Evolutionary conservation across 768 basidiomycete genomes (phyloP), one percentile per base, ranked within the genome.

Genomic region (Crassisporium funariophilum): DNA sequence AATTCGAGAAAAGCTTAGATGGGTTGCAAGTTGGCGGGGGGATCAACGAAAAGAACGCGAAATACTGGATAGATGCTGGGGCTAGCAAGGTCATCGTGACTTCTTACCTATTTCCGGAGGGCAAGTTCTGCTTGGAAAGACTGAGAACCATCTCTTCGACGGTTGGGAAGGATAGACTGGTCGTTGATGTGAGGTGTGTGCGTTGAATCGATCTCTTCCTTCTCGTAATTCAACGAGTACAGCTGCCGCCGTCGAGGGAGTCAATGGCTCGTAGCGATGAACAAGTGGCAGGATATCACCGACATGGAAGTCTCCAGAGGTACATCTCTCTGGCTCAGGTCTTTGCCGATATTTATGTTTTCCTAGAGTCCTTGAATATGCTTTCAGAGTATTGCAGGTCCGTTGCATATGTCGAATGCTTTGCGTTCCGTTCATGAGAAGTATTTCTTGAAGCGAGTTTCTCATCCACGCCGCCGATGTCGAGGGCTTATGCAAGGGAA

Each of bases 61-160:
- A 68, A 36, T 76, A 82, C 47, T 99, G 97, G 97, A 65, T 98
- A 41, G 79, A 87, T 29, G 79, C 79, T 2, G 95, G 95, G 4
- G 97, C 97, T 13, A 86, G 86, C 62, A 98, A 99, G 95, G 84
- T 98, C 55, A 98, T 99, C 43, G 89, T 99, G n/a, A 99, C 97
- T 3, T 97, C 95, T 10, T 91, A 85, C 67, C 82, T 99, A 34
- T 99, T 99, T 53, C 95, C 97, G 0, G 65, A 69, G n/a, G 86
- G 74, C 2, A 82, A 76, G 52, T 95, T 98, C 70, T 86, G 86
- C 13, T 63, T 86, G 50, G 81, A 87, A 35, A 73, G 90, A 39
- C 71, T 99, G 21, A 68, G 80, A 55, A 66, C 63, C 0, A 68
- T 98, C 12, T 84, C 83, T 5, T 59, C 69, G 15, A 65, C 69